Conservation (phyloP, 2,329 filamentous ascomycete species). For the Phyllosticta paracitricarpa region DNA sequence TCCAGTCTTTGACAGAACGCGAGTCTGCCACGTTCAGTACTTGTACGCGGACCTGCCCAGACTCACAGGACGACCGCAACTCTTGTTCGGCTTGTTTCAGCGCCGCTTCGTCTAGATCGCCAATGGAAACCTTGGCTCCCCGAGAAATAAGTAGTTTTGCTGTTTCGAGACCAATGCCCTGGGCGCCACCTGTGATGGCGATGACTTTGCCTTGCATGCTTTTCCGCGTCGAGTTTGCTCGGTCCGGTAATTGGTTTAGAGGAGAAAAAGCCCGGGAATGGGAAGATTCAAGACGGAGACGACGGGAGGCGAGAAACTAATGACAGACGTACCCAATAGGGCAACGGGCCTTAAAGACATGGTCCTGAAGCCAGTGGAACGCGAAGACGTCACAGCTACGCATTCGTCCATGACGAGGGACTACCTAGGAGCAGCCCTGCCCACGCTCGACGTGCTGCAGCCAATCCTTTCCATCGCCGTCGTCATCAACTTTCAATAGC, state of each 20-base stretch:
- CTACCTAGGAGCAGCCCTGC: no score
- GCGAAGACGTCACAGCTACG: not conserved
- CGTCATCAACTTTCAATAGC: not conserved
- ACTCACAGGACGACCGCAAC: constrained; percentile 1
- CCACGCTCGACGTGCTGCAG: no score
- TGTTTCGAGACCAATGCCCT: constrained; percentile 30
- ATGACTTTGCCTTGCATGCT: constrained; percentile 14
- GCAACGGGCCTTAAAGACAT: not conserved
- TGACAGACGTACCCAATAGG: not conserved
- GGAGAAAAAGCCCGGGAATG: not conserved
- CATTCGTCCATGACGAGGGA: not conserved
- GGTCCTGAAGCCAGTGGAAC: not conserved
- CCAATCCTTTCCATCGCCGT: no score
- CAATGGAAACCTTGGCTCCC: constrained; percentile 30
- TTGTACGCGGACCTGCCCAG: constrained; percentile 7
- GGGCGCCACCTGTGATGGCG: constrained; percentile 25
- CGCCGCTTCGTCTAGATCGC: constrained; percentile 25
- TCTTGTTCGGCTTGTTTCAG: constrained; percentile 10
- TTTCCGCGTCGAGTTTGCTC: not conserved
- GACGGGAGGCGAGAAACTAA: not conserved
- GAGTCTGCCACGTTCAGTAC: constrained; percentile 24
- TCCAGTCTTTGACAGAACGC: constrained; percentile 26
- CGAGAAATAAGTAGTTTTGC: constrained; percentile 22
- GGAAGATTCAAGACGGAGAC: not conserved
- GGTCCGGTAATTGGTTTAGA: not conserved